A percentile compares a stretch with the other conserved stretches of the same genome.
These are phyloP conservation scores for Mucor circinelloides DNA, from an alignment of 371 early-diverging fungal species.

Conservation along the genomic window DNA sequence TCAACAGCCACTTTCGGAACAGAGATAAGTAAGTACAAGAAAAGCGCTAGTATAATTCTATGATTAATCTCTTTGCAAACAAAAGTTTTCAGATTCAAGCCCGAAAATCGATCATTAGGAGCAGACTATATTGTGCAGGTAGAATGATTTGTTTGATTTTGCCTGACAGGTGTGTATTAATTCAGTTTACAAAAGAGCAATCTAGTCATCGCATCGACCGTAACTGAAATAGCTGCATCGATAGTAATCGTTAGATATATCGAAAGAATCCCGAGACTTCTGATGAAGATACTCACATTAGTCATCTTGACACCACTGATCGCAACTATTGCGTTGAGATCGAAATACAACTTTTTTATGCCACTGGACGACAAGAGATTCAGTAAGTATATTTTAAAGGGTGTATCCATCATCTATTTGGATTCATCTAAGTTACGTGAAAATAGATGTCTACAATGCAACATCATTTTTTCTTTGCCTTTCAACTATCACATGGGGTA, in stretches of 20 bases:
- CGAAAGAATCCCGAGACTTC: background rate
- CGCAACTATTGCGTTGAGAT: background rate
- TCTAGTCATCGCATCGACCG: background rate
- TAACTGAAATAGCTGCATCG: background rate
- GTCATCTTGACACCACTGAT: background rate
- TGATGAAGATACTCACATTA: background rate
- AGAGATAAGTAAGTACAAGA: background rate
- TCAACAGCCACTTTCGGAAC: background rate
- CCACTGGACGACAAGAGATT: background rate
- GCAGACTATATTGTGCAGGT: background rate
- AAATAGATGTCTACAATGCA: background rate
- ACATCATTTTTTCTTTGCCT: slow-evolving; percentile 1
- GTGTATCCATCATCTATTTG: background rate
- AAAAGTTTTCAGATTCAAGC: slow-evolving; percentile 1
- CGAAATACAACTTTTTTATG: background rate
- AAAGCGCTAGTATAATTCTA: too few relatives aligned
- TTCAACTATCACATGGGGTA: background rate
- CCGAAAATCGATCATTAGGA: background rate
- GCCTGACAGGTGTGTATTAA: background rate
- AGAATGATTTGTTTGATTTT: background rate
- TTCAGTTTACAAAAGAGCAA: background rate
- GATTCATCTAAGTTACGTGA: too few relatives aligned
- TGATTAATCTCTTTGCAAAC: background rate
- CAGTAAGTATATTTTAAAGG: background rate
- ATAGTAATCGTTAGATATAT: background rate